Percentiles rank a stretch among this genome's conserved stretches.
phyloP scores from a whole-genome alignment of 345 rosid species.

The Hevea brasiliensis region DNA sequence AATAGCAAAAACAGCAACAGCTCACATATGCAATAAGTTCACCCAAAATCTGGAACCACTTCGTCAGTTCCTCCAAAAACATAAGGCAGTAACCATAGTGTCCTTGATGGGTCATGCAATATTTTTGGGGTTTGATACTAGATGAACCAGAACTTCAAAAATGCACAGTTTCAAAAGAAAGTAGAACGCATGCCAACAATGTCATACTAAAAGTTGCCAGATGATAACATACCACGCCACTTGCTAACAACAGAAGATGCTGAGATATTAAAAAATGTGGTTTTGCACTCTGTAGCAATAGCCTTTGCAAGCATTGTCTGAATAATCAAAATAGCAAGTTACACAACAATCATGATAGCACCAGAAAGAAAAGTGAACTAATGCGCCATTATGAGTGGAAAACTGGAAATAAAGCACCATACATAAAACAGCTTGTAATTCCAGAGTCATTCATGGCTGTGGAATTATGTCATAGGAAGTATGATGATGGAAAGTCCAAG shows the following conservation, averaged over 20 bases:
- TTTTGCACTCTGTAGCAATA: constrained; percentile 97
- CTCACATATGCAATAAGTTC: background rate
- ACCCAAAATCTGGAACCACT: background rate
- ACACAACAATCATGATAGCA: constrained; percentile 1
- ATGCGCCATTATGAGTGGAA: background rate
- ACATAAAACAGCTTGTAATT: background rate
- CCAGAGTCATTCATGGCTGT: background rate
- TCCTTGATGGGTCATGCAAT: background rate
- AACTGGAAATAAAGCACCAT: background rate
- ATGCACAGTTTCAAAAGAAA: background rate
- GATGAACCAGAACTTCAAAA: background rate
- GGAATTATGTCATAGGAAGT: background rate
- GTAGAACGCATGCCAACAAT: background rate
- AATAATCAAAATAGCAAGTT: constrained; percentile 21
- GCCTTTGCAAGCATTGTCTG: constrained; percentile 99
- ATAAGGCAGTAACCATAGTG: background rate
- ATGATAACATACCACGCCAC: constrained; percentile 76
- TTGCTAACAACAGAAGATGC: constrained; percentile 99
- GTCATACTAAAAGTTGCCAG: background rate
- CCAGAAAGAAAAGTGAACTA: background rate
- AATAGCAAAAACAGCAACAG: background rate
- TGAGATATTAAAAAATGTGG: constrained; percentile 95
- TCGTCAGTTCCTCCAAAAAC: background rate
- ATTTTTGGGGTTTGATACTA: background rate
- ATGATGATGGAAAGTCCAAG: background rate